These are phyloP conservation scores for Chalciporus sp. DNA, from an alignment of 1,284 basidiomycete genomes.

Conservation along the genomic window DNA sequence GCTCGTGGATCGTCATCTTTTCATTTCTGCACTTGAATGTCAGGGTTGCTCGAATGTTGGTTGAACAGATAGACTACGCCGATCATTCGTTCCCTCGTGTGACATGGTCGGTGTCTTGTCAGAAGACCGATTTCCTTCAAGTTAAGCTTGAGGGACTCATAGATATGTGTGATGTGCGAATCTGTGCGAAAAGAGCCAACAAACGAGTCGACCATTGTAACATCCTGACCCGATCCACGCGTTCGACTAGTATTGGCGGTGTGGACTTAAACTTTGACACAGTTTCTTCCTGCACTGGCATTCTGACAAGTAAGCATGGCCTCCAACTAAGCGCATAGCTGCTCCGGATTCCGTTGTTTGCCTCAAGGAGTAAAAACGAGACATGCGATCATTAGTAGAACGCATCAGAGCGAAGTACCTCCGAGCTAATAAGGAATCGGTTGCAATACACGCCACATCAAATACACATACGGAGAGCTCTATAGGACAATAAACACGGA, in stretches of 20 bases:
- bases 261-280: no score
- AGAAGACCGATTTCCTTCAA: not conserved
- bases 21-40: conserved; percentile 2
- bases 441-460: not conserved
- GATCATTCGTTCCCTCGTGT: conserved; percentile 3
- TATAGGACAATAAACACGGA: no score
- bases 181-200: no score
- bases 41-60: not conserved
- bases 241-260: no score
- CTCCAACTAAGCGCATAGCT: no score
- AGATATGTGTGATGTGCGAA: no score
- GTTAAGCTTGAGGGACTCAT: not conserved
- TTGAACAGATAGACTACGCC: not conserved
- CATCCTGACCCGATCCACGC: no score
- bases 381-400: no score
- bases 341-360: no score
- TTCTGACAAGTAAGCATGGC: no score
- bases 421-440: not conserved
- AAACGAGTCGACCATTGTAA: no score
- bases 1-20: not conserved
- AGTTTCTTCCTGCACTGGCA: no score
- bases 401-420: not conserved
- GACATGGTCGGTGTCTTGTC: not conserved
- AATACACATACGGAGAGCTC: not conserved
- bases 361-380: not conserved